Evolutionary conservation across 2,329 filamentous ascomycete genomes (phyloP).

Genomic region (Fusarium hostae): DNA sequence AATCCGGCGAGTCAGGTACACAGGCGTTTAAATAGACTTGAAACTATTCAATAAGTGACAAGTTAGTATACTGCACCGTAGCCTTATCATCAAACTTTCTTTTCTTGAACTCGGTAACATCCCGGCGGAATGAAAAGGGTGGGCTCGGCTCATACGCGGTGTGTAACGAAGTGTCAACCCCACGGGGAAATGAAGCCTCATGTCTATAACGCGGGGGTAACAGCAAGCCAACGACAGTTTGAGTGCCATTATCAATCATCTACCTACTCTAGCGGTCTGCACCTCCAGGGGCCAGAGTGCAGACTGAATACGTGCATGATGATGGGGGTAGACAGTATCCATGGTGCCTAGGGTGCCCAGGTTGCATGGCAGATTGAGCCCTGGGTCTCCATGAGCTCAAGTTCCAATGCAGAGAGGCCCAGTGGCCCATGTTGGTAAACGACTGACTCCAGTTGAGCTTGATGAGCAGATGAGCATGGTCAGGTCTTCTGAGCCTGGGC

Average conservation of each 20-base stretch:
- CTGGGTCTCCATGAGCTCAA: constrained; percentile 27
- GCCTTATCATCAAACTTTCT: constrained; percentile 12
- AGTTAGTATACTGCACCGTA: background rate
- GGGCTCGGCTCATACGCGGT: constrained; percentile 34
- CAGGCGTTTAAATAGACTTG: constrained; percentile 1
- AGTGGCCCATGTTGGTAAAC: constrained; percentile 22
- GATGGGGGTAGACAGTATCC: background rate
- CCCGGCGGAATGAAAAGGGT: constrained; percentile 24
- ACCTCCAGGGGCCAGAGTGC: constrained; percentile 11
- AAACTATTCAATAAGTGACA: background rate
- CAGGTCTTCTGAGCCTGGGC: constrained; percentile 6
- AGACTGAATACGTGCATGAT: constrained; percentile 9
- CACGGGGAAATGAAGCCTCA: constrained; percentile 37
- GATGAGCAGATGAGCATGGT: background rate
- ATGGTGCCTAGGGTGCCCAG: background rate
- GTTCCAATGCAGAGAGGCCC: constrained; percentile 12
- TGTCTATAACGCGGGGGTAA: constrained; percentile 24
- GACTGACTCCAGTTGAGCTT: background rate
- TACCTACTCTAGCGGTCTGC: constrained; percentile 24
- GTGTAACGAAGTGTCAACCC: constrained; percentile 12
- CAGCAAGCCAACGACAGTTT: constrained; percentile 18
- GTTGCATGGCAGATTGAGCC: background rate
- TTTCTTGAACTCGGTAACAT: constrained; percentile 17
- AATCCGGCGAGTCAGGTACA: constrained; percentile 14
- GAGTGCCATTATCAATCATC: constrained; percentile 11